Base-by-base conservation (phyloP, 495 filamentous ascomycete species). In the Aspergillus saccharolyticus region DNA sequence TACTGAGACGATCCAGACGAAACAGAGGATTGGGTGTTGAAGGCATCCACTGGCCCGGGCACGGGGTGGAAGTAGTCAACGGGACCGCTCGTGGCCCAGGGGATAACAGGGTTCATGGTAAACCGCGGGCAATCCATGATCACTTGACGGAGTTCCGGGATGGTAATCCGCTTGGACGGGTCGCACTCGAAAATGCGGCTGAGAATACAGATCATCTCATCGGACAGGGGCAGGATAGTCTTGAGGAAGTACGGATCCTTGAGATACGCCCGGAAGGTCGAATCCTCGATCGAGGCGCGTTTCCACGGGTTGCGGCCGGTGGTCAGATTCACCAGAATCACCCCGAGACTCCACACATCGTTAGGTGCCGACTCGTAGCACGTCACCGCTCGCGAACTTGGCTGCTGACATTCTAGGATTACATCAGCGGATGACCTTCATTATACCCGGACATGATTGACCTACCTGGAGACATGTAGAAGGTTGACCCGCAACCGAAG, bases 401-500 rank as follows among this genome's bases (percentile, higher is more conserved):
- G 78, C 70, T 95, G 89, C 78, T 97, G 89, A 69, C 95, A 98
- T 83, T 97, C 94, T 97, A 28, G 74, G 54, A 70, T 39, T 12
- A 8, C 20, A 24, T 50, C 20, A 55, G 22, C 22, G 25, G 42
- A 59, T 53, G 28, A 45, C 50, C 52, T 51, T 57, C 18, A 53
- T 48, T 20, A 21, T 54, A 58, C 44, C 7, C n/a, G 4, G 30
- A 63, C 81, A 74, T 89, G n/a, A n/a, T n/a, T n/a, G n/a, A n/a
- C n/a, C n/a, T n/a, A 97, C 94, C 94, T 83, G 94, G 94, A 56
- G 88, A 93, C 95, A 97, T 97, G 78, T 99, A 97, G 70, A 99
- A 97, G 15, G 94, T 97, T 17, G 93, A 97, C 50, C 94, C 94
- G 72, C 95, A 99, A 55, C 95, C 95, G 73, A 96, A 97, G 71